Evolutionary conservation across 495 filamentous ascomycete species (phyloP).

Genomic region (Xylaria bambusicola): DNA sequence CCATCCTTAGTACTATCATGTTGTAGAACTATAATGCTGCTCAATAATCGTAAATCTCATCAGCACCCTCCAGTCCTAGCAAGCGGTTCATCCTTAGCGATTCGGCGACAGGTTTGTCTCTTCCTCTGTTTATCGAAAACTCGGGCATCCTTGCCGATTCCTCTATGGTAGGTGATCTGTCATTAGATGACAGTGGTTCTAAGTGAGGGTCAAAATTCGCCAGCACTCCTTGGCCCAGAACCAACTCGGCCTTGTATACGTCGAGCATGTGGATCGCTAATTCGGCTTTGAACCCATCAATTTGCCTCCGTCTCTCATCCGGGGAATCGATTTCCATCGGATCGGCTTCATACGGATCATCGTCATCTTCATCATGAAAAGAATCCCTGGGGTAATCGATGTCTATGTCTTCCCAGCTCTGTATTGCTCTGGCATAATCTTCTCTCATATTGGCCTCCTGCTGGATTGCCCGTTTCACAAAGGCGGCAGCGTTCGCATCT

Average conservation of each 20-base stretch:
- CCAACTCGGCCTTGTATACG: background rate
- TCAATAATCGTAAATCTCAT: background rate
- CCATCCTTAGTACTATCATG: too few species aligned
- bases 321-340: background rate
- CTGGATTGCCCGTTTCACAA: background rate
- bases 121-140: background rate
- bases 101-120: background rate
- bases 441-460: background rate
- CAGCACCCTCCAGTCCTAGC: background rate
- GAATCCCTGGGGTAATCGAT: background rate
- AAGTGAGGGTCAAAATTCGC: too few species aligned
- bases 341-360: background rate
- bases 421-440: background rate
- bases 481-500: background rate
- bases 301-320: background rate
- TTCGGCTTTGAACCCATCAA: slow-evolving; percentile 3
- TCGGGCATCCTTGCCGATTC: background rate
- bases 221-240: background rate
- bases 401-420: background rate
- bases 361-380: background rate
- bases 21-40: too few species aligned
- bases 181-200: too few species aligned
- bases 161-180: too few species aligned
- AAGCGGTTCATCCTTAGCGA: background rate
- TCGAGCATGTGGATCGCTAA: background rate